Evolutionary conservation across 1,139 yeast genomes (phyloP).

Genomic region (Lodderomyces margitis): DNA sequence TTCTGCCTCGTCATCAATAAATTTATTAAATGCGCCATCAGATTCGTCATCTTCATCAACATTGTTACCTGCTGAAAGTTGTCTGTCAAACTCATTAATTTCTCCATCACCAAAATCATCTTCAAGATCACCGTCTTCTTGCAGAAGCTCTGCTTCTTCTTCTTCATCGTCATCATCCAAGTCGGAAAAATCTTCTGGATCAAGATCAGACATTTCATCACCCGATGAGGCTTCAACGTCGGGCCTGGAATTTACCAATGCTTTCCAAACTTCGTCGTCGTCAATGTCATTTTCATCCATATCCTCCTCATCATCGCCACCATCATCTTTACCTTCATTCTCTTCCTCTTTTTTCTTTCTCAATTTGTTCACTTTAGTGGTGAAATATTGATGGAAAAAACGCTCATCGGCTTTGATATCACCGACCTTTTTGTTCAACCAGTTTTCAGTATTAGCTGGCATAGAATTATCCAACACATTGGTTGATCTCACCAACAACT

Average conservation of each 20-base stretch:
- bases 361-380: conserved; percentile 53
- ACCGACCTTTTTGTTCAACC: conserved; percentile 65
- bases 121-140: conserved; percentile 15
- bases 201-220: conserved; percentile 50
- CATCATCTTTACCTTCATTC: conserved; percentile 24
- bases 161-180: conserved; percentile 23
- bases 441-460: conserved; percentile 81
- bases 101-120: conserved; percentile 17
- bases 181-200: conserved; percentile 41
- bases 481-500: conserved; percentile 69
- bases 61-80: conserved; percentile 13
- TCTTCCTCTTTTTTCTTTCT: conserved; percentile 28
- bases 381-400: conserved; percentile 87
- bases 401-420: conserved; percentile 84
- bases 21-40: conserved; percentile 11
- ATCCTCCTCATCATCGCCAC: conserved; percentile 23
- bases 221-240: conserved; percentile 60
- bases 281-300: conserved; percentile 33
- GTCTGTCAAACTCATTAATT: conserved; percentile 3
- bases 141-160: conserved; percentile 19
- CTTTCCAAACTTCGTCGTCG: conserved; percentile 87
- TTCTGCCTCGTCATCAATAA: conserved; percentile 13
- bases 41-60: conserved; percentile 21
- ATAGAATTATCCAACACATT: conserved; percentile 42
- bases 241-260: conserved; percentile 80